Conservation (phyloP, 1,139 yeast genomes). For the Lodderomyces pseudojiufengensis region DNA sequence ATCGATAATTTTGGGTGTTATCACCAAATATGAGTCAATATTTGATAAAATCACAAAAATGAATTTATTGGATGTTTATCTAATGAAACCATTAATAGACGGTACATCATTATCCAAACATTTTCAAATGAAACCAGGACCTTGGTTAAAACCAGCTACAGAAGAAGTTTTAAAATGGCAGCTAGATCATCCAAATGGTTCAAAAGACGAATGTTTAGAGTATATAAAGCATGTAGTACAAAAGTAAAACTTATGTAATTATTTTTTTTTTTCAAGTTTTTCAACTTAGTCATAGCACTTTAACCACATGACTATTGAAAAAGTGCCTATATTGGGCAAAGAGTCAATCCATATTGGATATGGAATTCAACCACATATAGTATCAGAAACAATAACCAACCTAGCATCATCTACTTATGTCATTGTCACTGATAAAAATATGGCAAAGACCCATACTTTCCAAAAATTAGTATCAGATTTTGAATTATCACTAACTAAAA, state of each 20-base stretch:
- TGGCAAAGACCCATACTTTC: constrained; percentile 66
- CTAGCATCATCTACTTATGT: constrained; percentile 89
- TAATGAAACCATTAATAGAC: constrained; percentile 54
- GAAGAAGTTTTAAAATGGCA: constrained; percentile 67
- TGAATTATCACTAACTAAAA: constrained; percentile 23
- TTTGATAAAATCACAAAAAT: constrained; percentile 22
- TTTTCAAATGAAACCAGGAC: constrained; percentile 68
- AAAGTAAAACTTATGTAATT: too few relatives aligned
- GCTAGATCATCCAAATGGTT: constrained; percentile 59
- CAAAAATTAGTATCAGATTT: constrained; percentile 33
- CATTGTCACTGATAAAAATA: constrained; percentile 80
- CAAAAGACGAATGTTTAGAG: constrained; percentile 51
- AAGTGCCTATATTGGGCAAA: constrained; percentile 72
- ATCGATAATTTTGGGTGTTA: constrained; percentile 6
- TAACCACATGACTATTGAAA: constrained; percentile 34
- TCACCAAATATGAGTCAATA: constrained; percentile 33
- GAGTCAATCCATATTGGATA: constrained; percentile 92
- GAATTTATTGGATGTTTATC: constrained; percentile 39
- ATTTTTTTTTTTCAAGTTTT: constrained; percentile 4
- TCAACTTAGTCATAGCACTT: constrained; percentile 3
- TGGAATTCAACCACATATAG: constrained; percentile 73
- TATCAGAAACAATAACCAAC: constrained; percentile 57
- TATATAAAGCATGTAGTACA: constrained; percentile 26
- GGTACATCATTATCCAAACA: constrained; percentile 61
- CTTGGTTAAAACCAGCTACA: constrained; percentile 67